phyloP scores from a whole-genome alignment of 2,329 filamentous ascomycete species.

The Fulvia fulva region DNA sequence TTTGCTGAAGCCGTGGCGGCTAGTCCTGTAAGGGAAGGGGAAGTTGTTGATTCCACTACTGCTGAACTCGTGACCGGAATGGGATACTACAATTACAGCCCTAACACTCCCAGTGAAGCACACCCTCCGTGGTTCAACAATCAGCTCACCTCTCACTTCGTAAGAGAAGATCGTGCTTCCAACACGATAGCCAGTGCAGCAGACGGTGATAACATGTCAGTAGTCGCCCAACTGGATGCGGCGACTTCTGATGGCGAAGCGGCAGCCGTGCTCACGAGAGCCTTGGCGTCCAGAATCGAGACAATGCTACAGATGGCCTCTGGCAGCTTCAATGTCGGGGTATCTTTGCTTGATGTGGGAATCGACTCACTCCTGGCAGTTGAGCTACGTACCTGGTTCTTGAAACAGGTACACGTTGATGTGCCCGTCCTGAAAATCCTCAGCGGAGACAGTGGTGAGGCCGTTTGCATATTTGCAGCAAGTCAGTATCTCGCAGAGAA shows the following conservation, averaged over 20 bases:
- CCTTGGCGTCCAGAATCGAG: slow-evolving; percentile 13
- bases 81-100: slow-evolving; percentile 14
- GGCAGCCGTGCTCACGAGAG: slow-evolving; percentile 11
- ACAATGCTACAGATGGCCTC: slow-evolving; percentile 18
- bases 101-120: slow-evolving; percentile 10
- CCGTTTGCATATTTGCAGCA: slow-evolving; percentile 14
- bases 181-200: neutral
- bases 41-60: slow-evolving; percentile 15
- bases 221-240: slow-evolving; percentile 10
- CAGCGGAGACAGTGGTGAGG: slow-evolving; percentile 12
- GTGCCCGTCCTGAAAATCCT: slow-evolving; percentile 46
- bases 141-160: slow-evolving; percentile 15
- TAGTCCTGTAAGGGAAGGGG: slow-evolving; percentile 28
- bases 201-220: slow-evolving; percentile 8
- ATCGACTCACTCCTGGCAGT: slow-evolving; percentile 40
- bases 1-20: slow-evolving; percentile 50
- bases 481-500: slow-evolving; percentile 7
- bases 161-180: slow-evolving; percentile 13
- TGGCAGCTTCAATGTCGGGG: slow-evolving; percentile 9
- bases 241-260: slow-evolving; percentile 12
- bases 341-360: slow-evolving; percentile 31
- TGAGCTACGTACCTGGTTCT: slow-evolving; percentile 47
- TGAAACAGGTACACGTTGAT: slow-evolving; percentile 44
- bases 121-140: slow-evolving; percentile 19
- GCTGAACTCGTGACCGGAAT: slow-evolving; percentile 16